Conservation (phyloP, 345 rosid species). For the Arabis alpina region DNA sequence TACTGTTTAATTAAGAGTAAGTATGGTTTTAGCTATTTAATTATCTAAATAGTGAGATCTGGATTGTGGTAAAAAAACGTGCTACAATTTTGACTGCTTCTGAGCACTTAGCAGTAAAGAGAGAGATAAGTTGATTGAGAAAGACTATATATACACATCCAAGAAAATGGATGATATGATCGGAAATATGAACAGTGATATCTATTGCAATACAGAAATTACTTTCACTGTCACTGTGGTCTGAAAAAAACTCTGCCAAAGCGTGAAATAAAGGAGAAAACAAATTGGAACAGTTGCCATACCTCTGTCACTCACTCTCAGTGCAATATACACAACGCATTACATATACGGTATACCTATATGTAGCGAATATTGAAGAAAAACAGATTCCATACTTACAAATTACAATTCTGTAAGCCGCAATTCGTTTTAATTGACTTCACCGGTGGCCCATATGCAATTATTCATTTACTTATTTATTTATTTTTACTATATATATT, state of each 20-base stretch:
- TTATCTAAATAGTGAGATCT: background rate
- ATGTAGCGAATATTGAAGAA: background rate
- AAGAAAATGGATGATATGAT: constrained; percentile 11
- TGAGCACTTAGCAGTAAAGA: background rate
- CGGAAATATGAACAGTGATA: background rate
- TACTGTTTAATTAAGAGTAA: too few species aligned
- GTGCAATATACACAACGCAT: background rate
- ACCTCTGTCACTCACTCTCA: constrained; percentile 35
- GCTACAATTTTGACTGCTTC: background rate
- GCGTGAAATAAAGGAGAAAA: constrained; percentile 7
- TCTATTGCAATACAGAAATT: constrained; percentile 2
- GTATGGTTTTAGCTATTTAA: background rate
- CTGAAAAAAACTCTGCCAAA: constrained; percentile 23
- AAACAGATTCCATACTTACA: background rate
- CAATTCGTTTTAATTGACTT: constrained; percentile 25
- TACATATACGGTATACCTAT: background rate
- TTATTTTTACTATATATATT: background rate
- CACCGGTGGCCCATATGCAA: constrained; percentile 19
- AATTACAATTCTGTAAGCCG: constrained; percentile 1
- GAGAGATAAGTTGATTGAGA: background rate
- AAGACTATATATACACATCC: background rate
- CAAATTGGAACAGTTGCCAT: constrained; percentile 36
- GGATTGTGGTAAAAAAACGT: background rate
- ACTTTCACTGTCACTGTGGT: constrained; percentile 25
- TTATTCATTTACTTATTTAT: constrained; percentile 1